Percentiles rank a stretch among this genome's conserved stretches.
Conservation (phyloP, 2,329 filamentous ascomycete species). For the Sclerotinia nivalis region DNA sequence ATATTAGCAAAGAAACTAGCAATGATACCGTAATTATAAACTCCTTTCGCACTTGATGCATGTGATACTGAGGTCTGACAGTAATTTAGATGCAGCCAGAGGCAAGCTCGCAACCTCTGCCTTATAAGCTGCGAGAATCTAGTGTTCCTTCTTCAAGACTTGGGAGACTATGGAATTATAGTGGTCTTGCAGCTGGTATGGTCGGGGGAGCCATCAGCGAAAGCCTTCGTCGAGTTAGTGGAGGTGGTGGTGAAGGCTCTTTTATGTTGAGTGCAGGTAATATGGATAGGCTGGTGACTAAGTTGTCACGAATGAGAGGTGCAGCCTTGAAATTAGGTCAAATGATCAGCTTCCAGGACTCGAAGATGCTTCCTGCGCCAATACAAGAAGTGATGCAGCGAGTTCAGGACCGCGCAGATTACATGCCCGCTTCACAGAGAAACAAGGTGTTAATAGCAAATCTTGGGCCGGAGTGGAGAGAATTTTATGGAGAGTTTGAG, state of each 20-base stretch:
- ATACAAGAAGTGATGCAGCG: conserved; percentile 90
- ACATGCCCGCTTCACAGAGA: conserved; percentile 94
- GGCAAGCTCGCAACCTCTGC: conserved; percentile 36
- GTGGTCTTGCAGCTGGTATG: conserved; percentile 92
- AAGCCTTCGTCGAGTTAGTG: conserved; percentile 75
- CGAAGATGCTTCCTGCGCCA: conserved; percentile 85
- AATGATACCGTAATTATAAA: conserved; percentile 11
- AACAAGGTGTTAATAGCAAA: conserved; percentile 79
- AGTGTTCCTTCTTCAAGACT: conserved; percentile 85
- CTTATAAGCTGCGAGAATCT: conserved; percentile 80
- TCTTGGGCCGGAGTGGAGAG: conserved; percentile 80
- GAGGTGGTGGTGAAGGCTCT: conserved; percentile 68
- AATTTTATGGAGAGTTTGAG: conserved; percentile 80
- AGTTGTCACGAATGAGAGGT: conserved; percentile 92
- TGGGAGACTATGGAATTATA: conserved; percentile 90
- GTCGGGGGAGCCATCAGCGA: conserved; percentile 88
- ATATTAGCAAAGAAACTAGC: conserved; percentile 47
- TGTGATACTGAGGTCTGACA: conserved; percentile 51
- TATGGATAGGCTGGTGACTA: conserved; percentile 89
- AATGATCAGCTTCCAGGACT: conserved; percentile 98
- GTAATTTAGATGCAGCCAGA: conserved; percentile 36
- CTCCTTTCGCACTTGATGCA: conserved; percentile 10
- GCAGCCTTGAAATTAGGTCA: conserved; percentile 96
- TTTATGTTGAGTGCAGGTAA: conserved; percentile 86
- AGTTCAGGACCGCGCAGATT: conserved; percentile 94